Conservation (phyloP, 805 yeast species). For the Saccharomycopsis sp. region DNA sequence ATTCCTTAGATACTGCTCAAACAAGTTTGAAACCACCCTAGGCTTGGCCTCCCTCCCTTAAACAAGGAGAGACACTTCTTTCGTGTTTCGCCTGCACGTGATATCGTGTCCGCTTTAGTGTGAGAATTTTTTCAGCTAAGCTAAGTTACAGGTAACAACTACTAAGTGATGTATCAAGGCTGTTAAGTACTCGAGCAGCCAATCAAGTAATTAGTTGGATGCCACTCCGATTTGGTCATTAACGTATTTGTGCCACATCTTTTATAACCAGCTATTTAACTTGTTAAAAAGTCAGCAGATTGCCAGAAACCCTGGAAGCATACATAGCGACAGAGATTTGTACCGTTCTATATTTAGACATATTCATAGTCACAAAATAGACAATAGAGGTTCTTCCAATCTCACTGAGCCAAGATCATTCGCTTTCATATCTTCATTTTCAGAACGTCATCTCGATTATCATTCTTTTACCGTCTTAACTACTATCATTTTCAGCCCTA, state of each 20-base stretch:
- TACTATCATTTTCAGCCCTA: too few species aligned
- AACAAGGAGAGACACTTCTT: neutral
- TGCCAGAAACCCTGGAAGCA: too few species aligned
- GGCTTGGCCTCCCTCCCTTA: neutral
- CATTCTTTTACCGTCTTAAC: neutral
- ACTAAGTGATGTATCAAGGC: neutral
- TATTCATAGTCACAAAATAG: too few species aligned
- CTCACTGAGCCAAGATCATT: too few species aligned
- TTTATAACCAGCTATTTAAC: too few species aligned
- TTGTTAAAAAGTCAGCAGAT: too few species aligned
- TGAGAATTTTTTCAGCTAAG: neutral
- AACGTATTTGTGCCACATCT: too few species aligned
- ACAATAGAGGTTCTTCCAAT: too few species aligned
- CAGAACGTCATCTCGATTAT: neutral
- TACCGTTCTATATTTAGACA: too few species aligned
- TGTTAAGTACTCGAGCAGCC: neutral
- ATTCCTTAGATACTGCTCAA: too few species aligned
- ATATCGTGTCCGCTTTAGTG: neutral
- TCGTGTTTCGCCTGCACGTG: neutral
- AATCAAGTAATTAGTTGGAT: neutral
- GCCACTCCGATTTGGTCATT: neutral
- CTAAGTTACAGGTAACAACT: neutral
- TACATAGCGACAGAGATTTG: too few species aligned
- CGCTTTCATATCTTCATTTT: neutral
- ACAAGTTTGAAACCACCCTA: too few species aligned